These are phyloP conservation scores for Canavalia ensiformis DNA, from an alignment of 306 rosid species.

Conservation along the genomic window DNA sequence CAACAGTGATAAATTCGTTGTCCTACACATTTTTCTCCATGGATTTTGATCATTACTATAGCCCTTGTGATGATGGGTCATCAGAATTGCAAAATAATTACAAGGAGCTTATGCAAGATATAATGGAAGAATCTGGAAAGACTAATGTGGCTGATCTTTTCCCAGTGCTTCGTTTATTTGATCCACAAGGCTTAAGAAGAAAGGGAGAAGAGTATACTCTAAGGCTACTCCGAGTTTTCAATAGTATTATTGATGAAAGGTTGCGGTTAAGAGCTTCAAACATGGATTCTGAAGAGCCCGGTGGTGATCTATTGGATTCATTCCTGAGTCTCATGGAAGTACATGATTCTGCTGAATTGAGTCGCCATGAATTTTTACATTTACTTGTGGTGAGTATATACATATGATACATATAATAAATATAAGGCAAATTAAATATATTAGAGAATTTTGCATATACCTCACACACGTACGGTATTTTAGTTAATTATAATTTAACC, in stretches of 20 bases:
- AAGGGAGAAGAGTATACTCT: neutral
- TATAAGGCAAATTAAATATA: too few species aligned
- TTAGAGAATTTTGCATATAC: too few species aligned
- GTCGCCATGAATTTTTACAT: constrained; percentile 2
- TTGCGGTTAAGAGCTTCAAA: neutral
- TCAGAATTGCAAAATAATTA: neutral
- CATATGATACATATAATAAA: neutral
- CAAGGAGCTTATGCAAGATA: neutral
- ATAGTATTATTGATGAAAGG: constrained; percentile 24
- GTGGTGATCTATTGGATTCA: constrained; percentile 7
- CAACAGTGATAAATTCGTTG: too few species aligned
- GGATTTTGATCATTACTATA: neutral
- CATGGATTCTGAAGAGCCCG: too few species aligned
- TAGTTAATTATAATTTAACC: too few species aligned
- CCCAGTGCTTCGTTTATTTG: neutral
- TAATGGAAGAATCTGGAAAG: neutral
- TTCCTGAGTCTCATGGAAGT: neutral
- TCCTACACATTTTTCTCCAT: too few species aligned
- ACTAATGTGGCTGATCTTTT: constrained; percentile 23
- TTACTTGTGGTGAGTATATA: constrained; percentile 28
- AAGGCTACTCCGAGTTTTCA: neutral
- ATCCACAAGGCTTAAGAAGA: constrained; percentile 20
- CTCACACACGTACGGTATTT: too few species aligned
- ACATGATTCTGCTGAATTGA: neutral
- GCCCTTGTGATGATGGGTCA: neutral